phyloP scores from a whole-genome alignment of 192 early-diverging fungal genomes.

The Dispira simplex region DNA sequence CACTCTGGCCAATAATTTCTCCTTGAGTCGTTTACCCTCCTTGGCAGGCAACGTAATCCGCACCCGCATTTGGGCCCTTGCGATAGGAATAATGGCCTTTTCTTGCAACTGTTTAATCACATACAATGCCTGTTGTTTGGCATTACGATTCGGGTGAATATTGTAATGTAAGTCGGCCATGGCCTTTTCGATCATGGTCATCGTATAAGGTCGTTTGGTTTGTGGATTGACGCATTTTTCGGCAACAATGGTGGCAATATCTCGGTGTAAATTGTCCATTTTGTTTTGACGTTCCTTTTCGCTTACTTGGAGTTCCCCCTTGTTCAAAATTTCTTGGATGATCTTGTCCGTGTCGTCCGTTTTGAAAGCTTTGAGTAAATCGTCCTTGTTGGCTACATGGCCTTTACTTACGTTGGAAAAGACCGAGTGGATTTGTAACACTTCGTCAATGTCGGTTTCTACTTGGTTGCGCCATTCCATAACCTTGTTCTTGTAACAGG shows the following conservation, averaged over 20 bases:
- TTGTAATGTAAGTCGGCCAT: conserved; percentile 88
- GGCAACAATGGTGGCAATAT: conserved; percentile 92
- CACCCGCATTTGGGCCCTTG: conserved; percentile 85
- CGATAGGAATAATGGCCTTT: conserved; percentile 78
- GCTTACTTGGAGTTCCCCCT: conserved; percentile 93
- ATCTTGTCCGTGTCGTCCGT: conserved; percentile 76
- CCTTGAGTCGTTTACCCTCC: conserved; percentile 78
- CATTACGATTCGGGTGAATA: conserved; percentile 71
- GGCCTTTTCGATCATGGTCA: conserved; percentile 97
- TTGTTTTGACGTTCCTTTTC: conserved; percentile 88
- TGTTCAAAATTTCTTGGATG: conserved; percentile 72
- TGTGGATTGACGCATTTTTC: conserved; percentile 93
- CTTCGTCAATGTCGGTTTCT: conserved; percentile 95
- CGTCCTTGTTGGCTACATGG: conserved; percentile 78
- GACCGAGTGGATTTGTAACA: conserved; percentile 86
- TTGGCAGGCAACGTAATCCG: conserved; percentile 65
- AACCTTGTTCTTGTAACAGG: conserved; percentile 99
- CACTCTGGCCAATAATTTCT: conserved; percentile 44
- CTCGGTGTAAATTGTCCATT: conserved; percentile 65
- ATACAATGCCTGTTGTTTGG: conserved; percentile 81
- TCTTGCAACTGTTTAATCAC: conserved; percentile 88
- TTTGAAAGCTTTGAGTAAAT: conserved; percentile 75
- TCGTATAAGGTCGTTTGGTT: conserved; percentile 88
- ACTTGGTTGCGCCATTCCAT: conserved; percentile 86
- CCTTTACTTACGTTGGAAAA: conserved; percentile 97